Base-by-base conservation (phyloP, 306 rosid species). In the Malus fusca region DNA sequence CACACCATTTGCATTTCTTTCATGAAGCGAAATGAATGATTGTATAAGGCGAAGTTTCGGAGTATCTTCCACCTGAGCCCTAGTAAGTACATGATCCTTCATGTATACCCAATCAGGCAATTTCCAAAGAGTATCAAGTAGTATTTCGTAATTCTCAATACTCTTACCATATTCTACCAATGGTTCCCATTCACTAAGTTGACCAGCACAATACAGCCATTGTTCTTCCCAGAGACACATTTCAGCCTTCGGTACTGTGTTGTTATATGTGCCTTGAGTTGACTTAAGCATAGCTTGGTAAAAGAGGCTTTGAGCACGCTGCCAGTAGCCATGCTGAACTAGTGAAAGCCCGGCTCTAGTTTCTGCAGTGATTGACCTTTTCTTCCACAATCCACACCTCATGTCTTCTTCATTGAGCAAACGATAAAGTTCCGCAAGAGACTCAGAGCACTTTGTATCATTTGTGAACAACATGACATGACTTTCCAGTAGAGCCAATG, bases 141-240 rank as follows among this genome's bases (percentile, higher is more conserved):
- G 90, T 81, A 96, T 90, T 80, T 96, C 99, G 68, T 96, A 92
- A 85, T 96, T 96, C 80, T 90, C 99, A 82, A 96, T 79, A 83
- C 94, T 90, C 88, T 96, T 96, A 52, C 98, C 99, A 71, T 92
- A 96, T 77, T 96, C 99, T 30, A 87, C 92, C 78, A 96, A 81
- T 71, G 97, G 96, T 59, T 96, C 99, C 99, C 99, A 96, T 78
- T 96, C 97, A 88, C 98, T 84, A 46, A 96, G 98, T 87, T 92
- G 99, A 86, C 80, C 86, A 79, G 97, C 97, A 89, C 99, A 90
- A 79, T 74, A 82, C 77, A 92, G 83, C 99, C 99, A 96, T 73
- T 96, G 99, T 83, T 92, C 99, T 87, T 96, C 99, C 99, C 99
- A 96, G 23, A 96, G 93, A 85, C 99, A 96, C 99, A 96, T 96